These are phyloP conservation scores for Marasmius sp. DNA, from an alignment of 1,284 basidiomycete genomes.

Conservation along the genomic window DNA sequence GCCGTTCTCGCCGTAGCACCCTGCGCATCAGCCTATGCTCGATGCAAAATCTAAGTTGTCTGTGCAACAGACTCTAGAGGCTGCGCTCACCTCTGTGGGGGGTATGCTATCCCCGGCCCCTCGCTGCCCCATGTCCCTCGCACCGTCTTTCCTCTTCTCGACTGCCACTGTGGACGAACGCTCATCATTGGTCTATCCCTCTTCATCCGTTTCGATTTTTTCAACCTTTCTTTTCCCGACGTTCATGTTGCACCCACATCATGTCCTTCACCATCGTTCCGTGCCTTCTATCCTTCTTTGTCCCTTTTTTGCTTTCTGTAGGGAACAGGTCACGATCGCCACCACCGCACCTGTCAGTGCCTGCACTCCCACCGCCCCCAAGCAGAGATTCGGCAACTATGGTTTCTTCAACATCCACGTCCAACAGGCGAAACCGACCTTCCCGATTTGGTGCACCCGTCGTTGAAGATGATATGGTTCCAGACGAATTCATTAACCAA, in stretches of 20 bases:
- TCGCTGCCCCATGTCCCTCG: slow-evolving; percentile 10
- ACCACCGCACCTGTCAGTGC: background rate
- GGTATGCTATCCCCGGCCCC: slow-evolving; percentile 13
- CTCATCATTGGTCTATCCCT: slow-evolving; percentile 52
- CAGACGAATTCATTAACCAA: background rate
- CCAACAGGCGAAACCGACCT: background rate
- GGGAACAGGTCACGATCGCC: slow-evolving; percentile 14
- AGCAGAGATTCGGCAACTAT: background rate
- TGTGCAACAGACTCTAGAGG: background rate
- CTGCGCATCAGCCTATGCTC: slow-evolving; percentile 22
- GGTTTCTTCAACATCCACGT: background rate
- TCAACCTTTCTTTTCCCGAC: slow-evolving; percentile 31
- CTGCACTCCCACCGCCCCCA: background rate
- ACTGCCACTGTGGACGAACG: slow-evolving; percentile 45
- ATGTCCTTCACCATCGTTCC: slow-evolving; percentile 18
- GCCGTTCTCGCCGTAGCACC: slow-evolving; percentile 36
- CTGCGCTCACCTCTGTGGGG: background rate
- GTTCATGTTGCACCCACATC: slow-evolving; percentile 30
- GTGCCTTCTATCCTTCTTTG: slow-evolving; percentile 3
- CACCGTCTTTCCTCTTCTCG: slow-evolving; percentile 41
- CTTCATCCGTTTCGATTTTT: slow-evolving; percentile 23
- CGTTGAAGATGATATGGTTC: background rate
- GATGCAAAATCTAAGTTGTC: background rate
- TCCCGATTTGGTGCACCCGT: background rate
- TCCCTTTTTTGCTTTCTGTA: slow-evolving; percentile 9